Base-by-base conservation (phyloP, 305 asterid genomes). In the Rubia balearica region DNA sequence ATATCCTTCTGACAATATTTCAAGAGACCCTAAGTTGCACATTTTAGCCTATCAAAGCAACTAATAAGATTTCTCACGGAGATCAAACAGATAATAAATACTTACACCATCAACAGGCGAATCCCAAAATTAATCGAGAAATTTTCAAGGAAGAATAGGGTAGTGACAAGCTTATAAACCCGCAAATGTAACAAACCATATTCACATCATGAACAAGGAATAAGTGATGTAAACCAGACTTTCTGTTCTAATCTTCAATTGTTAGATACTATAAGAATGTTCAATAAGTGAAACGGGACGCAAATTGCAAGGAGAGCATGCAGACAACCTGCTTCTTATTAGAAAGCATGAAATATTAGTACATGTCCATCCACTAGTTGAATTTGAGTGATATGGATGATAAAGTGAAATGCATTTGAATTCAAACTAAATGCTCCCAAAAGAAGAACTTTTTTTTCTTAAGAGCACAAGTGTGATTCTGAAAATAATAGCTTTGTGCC, bases 81-180 rank as follows among this genome's bases (percentile, higher is more conserved):
- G 33, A 57, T 19, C 30, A 42, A 53, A 16, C 6, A 49, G 46
- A 74, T 21, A 17, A 53, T 40, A 13, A 51, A 21, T 42, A 78
- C 99, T 65, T 87, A 94, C 99, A 94, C 87, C 99, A 94, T 91
- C 69, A 94, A 78, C 77, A 94, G 97, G 77, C 99, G 99, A 75
- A 94, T 91, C 78, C 94, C 99, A 73, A 94, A 94, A 81, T 91
- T 94, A 82, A 94, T 83, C 5, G 99, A 94, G 75, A 94, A 94
- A 61, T 73, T 71, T 5, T 97, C 99, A 16, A 94, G 96, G 75
- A 88, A 94, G 77, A 94, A 88, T 85, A 91, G 92, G 79, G 83
- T 88, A 61, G 99, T 84, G 49, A 94, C 56, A 68, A 90, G 82
- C 62, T 95, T 86, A 92, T 96, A 88, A 73, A 91, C 85, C 99